Conservation (phyloP, 306 rosid genomes). For the Glycine latifolia region DNA sequence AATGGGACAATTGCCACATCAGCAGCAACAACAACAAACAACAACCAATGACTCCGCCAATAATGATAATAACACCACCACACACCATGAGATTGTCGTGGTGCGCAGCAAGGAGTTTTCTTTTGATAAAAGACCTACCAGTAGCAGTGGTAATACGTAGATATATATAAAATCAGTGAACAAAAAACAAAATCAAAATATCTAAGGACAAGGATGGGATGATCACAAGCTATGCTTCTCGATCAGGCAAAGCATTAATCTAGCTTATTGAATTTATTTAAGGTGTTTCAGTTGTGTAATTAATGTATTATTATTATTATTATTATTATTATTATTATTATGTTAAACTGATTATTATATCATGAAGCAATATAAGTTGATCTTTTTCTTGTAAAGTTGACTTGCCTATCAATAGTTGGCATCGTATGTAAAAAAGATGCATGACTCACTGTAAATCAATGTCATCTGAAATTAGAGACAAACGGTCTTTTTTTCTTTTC, state of each 20-base stretch:
- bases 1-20: background rate
- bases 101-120: slow-evolving; percentile 62
- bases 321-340: no score
- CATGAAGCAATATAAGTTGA: background rate
- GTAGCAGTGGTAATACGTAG: no score
- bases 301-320: background rate
- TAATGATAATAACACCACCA: background rate
- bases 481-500: no score
- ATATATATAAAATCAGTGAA: no score
- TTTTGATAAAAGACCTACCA: slow-evolving; percentile 53
- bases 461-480: no score
- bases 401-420: no score
- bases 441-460: no score
- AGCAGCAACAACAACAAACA: background rate
- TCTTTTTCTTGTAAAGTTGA: background rate
- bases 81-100: slow-evolving; percentile 40
- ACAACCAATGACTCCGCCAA: background rate
- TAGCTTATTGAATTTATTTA: background rate
- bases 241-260: no score
- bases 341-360: background rate
- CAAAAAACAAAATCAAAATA: no score
- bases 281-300: background rate
- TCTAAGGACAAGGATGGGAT: no score
- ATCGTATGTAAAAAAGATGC: no score
- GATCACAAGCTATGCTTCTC: no score